phyloP scores from a whole-genome alignment of 495 filamentous ascomycete genomes.

The Hypoxylon rickii region DNA sequence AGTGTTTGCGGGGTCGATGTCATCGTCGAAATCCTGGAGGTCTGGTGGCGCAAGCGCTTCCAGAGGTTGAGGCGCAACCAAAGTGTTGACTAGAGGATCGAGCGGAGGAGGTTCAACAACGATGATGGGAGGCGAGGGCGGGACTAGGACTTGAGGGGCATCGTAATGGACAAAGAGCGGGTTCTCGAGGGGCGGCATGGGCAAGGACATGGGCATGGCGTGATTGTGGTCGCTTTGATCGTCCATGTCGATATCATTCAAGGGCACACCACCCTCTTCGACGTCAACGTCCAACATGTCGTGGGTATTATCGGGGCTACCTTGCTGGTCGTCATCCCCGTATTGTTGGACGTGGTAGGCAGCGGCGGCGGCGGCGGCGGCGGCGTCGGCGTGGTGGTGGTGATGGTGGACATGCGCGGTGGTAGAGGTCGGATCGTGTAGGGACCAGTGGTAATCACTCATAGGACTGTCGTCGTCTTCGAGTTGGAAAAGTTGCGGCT shows the following conservation, averaged over 20 bases:
- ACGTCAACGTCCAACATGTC: constrained; percentile 31
- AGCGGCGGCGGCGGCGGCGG: constrained; percentile 13
- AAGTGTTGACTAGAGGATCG: neutral
- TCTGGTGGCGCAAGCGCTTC: constrained; percentile 10
- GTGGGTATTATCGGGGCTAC: constrained; percentile 24
- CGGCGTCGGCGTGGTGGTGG: constrained; percentile 16
- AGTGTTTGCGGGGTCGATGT: constrained; percentile 15
- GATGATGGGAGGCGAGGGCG: constrained; percentile 11
- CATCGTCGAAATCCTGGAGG: constrained; percentile 27
- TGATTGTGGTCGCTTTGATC: constrained; percentile 30
- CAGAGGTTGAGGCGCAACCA: neutral
- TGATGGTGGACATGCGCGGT: constrained; percentile 21
- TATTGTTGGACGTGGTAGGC: too few relatives aligned
- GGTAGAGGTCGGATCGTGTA: neutral
- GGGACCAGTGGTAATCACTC: constrained; percentile 21
- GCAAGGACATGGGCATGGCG: neutral
- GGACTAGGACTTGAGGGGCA: constrained; percentile 6
- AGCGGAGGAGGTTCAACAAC: constrained; percentile 5
- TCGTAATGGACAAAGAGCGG: constrained; percentile 20
- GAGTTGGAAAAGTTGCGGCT: constrained; percentile 26
- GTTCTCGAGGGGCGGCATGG: constrained; percentile 13
- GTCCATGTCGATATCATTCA: constrained; percentile 34
- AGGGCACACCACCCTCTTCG: constrained; percentile 35
- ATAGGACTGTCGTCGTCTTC: constrained; percentile 27
- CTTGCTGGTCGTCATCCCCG: constrained; percentile 27